Evolutionary conservation across 1,284 basidiomycete genomes (phyloP), one percentile per base, ranked within the genome.

Genomic region (Cryptococcus floricola): DNA sequence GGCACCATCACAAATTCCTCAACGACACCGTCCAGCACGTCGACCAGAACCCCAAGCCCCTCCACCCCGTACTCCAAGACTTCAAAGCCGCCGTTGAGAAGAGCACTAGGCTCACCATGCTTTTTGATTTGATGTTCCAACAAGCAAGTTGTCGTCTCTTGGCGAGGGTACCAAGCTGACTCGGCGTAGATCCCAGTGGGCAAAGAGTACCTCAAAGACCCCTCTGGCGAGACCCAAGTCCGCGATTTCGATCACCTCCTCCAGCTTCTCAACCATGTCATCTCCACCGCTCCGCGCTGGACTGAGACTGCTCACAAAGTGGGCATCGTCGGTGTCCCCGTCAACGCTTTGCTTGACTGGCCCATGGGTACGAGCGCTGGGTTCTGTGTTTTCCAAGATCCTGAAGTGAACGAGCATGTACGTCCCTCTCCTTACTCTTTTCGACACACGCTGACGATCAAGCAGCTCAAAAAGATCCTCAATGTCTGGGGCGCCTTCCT

Each of bases 401-500:
- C 76, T 1, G 71, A 71, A 47, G 79, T 84, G 53, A 81, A 81
- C 61, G 60, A 50, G 14, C 53, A 59, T 51, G 65, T 70, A 42
- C 51, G 65, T 59, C 10, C n/a, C 50, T 4, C 43, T 53, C 12
- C 16, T 5, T 34, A 16, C 12, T 28, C 34, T n/a, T 48, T 9
- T 34, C 10, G 8, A 16, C 18, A 39, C 13, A 41, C 27, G 6
- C 41, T 31, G 28, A 39, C 28, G 25, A 38, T 52, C 23, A 47
- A 23, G 1, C 48, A 70, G 67, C 58, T 72, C 50, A 77, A 78
- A 34, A 73, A 74, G 48, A 69, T 84, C 44, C 78, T 84, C 55
- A 69, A 80, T 39, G 75, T 73, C 6, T 84, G 82, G 82, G 71
- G 75, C n/a, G 61, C 62, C 27, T 84, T 75, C 69, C 79, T 85